These are phyloP conservation scores for Fraxinus baroniana DNA, from an alignment of 305 asterid genomes.

Conservation along the genomic window DNA sequence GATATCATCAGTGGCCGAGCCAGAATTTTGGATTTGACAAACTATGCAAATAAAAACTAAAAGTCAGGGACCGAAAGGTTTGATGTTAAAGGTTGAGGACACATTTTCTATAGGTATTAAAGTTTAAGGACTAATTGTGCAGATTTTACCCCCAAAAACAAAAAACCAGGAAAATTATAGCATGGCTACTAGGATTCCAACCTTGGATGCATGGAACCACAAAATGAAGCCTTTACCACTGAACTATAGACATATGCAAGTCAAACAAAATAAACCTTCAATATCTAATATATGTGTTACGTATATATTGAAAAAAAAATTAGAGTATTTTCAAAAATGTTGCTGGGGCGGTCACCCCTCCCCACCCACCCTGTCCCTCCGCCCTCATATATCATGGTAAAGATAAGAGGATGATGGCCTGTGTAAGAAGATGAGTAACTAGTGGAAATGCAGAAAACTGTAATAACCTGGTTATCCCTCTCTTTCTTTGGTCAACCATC, in stretches of 20 bases:
- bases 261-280: neutral
- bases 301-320: neutral
- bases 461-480: slow-evolving; percentile 17
- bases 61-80: neutral
- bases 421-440: slow-evolving; percentile 1
- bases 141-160: too few relatives aligned
- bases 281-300: neutral
- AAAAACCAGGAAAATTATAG: neutral
- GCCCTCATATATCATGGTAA: neutral
- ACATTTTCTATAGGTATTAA: neutral
- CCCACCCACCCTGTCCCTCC: neutral
- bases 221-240: neutral
- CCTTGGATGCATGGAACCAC: neutral
- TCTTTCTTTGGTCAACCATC: slow-evolving; percentile 39
- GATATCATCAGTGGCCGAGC: neutral
- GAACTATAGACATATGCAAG: neutral
- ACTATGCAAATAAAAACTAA: neutral
- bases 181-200: neutral
- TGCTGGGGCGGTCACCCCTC: neutral
- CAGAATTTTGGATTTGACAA: neutral
- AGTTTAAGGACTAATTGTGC: neutral
- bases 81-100: neutral
- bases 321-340: neutral
- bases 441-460: slow-evolving; percentile 15
- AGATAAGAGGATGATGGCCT: neutral